These are phyloP conservation scores for Rutstroemia sp. DNA, from an alignment of 2,329 filamentous ascomycete genomes.

Conservation along the genomic window DNA sequence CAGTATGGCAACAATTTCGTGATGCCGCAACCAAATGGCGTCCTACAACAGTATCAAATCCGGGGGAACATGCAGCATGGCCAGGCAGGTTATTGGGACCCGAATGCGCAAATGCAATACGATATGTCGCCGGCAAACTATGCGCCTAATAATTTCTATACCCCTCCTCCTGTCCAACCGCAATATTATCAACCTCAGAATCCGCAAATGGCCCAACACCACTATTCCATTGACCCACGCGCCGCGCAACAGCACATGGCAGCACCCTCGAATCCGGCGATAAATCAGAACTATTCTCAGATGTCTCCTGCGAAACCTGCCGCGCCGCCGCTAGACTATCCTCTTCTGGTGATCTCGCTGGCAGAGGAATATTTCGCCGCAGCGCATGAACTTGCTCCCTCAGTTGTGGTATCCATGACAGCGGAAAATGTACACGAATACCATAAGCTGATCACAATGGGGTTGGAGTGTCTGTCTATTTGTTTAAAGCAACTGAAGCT, in stretches of 20 bases:
- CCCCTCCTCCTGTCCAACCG: conserved; percentile 2
- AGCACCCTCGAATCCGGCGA: conserved; percentile 5
- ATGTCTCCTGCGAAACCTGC: conserved; percentile 6
- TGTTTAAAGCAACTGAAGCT: conserved; percentile 55
- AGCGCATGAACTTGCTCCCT: conserved; percentile 49
- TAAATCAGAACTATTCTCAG: conserved; percentile 2
- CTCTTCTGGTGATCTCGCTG: conserved; percentile 53
- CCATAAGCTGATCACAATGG: conserved; percentile 64
- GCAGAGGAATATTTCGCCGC: conserved; percentile 69
- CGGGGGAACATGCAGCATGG: conserved; percentile 1
- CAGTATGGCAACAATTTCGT: conserved; percentile 6
- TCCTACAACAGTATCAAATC: conserved; percentile 5
- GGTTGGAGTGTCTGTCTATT: conserved; percentile 64
- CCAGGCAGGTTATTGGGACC: conserved; percentile 5
- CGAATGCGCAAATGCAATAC: conserved; percentile 1
- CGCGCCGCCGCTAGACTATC: conserved; percentile 15
- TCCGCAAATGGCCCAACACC: conserved; percentile 13
- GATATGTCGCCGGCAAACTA: conserved; percentile 3
- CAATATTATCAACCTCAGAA: conserved; percentile 11
- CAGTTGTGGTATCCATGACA: conserved; percentile 42
- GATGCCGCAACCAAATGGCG: conserved; percentile 3
- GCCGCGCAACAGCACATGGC: not conserved
- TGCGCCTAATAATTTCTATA: conserved; percentile 4
- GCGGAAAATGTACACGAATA: conserved; percentile 53
- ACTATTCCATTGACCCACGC: not conserved